Conservation (phyloP, 23 red algal species). For the Cyanidioschyzon merolae region DNA sequence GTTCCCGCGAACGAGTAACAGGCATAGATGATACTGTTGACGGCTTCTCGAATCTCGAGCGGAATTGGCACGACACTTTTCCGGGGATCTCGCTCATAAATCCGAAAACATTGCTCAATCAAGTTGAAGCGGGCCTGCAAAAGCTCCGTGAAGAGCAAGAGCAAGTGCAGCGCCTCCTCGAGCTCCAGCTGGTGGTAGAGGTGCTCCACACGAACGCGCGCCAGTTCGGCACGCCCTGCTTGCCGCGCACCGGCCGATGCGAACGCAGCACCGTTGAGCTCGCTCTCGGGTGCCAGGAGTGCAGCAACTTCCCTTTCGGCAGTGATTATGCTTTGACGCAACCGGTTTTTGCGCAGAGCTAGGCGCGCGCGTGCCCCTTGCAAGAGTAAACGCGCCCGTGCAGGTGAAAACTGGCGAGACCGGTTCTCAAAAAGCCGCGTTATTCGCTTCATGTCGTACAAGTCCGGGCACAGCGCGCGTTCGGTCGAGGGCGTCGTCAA, state of each 20-base stretch:
- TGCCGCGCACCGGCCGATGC: not conserved
- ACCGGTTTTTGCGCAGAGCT: not conserved
- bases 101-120: not conserved
- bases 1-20: not conserved
- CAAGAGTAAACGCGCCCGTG: not conserved
- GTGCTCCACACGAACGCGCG: conserved; percentile 13
- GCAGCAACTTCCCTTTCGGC: not conserved
- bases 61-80: not conserved
- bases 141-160: not conserved
- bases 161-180: conserved; percentile 5
- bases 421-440: no score
- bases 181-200: not conserved
- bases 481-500: no score
- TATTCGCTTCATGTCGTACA: no score
- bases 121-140: not conserved
- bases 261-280: not conserved
- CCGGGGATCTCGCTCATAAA: not conserved
- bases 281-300: not conserved
- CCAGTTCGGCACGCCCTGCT: not conserved
- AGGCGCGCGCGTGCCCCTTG: not conserved
- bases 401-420: not conserved
- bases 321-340: not conserved
- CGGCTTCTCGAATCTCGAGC: not conserved
- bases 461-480: no score
- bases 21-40: conserved; percentile 9